Evolutionary conservation across 352 stramenopile genomes (phyloP), one percentile per base, ranked within the genome.

Genomic region (Pythium scleroteichum): DNA sequence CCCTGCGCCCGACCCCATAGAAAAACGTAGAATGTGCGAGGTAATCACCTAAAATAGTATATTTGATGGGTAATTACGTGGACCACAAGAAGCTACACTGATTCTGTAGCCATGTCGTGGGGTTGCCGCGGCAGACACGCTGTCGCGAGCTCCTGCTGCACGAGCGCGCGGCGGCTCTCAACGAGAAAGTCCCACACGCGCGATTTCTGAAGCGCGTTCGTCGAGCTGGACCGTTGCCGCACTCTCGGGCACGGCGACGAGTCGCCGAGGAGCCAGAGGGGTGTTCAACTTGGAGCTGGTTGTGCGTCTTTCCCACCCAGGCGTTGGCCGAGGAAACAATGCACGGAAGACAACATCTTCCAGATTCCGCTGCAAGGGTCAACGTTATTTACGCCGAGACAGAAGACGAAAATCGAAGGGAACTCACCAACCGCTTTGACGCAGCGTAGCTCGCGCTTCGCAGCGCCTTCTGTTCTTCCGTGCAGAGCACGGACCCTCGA

Each of bases 141-240:
- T 8, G 29, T 26, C 17, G 50, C 26, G 42, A 70, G 63, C 32
- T 70, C 55, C 29, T 62, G 54, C 13, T 54, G 62, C 17, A 64
- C 24, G 17, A 65, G 55, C 19, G 63, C 39, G n/a, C 56, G 55
- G 10, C 51, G 51, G 42, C 50, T 62, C 32, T 70, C 63, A 10
- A 70, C 23, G 4, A 65, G 39, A 7, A 65, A 59, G 53, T 59
- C 62, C 20, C 27, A 57, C 38, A 57, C 26, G 27, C 44, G 33
- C n/a, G 59, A 56, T 24, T 6, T 17, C 38, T 22, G 4, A 19
- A 20, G 26, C 13, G 10, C 41, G 3, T n/a, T 44, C 38, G 16
- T 44, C 13, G 14, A 4, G 38, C 38, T 17, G 38, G 16, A n/a
- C n/a, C n/a, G n/a, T n/a, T n/a, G n/a, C n/a, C n/a, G n/a, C n/a